Conservation (phyloP, 1,284 basidiomycete genomes). For the Ustilago cynodontis region DNA sequence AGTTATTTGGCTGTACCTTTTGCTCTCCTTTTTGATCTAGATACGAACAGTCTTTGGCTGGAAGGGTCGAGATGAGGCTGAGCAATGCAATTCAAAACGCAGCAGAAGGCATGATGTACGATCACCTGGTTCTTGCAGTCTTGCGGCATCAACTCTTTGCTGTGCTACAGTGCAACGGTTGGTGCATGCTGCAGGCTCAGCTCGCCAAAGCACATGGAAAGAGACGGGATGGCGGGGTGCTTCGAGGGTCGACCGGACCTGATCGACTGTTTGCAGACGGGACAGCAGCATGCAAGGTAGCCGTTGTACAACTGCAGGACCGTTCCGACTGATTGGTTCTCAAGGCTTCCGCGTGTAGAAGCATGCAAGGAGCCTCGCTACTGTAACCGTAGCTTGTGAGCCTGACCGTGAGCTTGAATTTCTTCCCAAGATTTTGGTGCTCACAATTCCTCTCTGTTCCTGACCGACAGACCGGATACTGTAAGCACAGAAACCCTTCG, state of each 20-base stretch:
- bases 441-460: too few relatives aligned
- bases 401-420: too few relatives aligned
- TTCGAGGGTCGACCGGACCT: not conserved
- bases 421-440: too few relatives aligned
- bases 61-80: not conserved
- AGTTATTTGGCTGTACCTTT: not conserved
- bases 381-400: too few relatives aligned
- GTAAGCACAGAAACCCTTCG: not conserved
- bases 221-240: not conserved
- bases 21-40: not conserved
- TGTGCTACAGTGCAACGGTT: not conserved
- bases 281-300: not conserved
- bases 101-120: not conserved
- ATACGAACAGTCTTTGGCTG: not conserved
- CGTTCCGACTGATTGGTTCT: constrained; percentile 7
- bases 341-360: constrained; percentile 5
- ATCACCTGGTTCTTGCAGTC: not conserved
- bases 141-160: not conserved
- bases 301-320: not conserved
- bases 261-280: constrained; percentile 5
- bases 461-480: not conserved
- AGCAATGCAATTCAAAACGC: constrained; percentile 2
- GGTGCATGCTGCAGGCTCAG: not conserved
- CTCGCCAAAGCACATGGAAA: constrained; percentile 5
- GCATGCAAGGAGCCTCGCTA: constrained; percentile 4